Base-by-base conservation (phyloP, 495 filamentous ascomycete genomes). In the Xylaria flabelliformis region DNA sequence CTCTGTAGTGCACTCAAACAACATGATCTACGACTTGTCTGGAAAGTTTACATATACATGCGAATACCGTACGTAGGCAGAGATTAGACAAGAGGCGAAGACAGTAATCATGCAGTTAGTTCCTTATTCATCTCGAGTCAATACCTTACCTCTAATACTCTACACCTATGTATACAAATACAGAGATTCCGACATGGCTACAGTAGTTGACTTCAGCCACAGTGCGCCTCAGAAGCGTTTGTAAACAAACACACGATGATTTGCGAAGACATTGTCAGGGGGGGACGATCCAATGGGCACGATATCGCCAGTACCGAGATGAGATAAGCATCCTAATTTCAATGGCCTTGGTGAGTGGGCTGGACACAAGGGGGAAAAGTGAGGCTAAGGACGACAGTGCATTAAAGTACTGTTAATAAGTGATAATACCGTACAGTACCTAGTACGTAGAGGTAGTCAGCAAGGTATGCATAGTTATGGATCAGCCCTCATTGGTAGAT, bases 241-340 rank as follows among this genome's bases (percentile, higher is more conserved):
- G 34, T 39, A 21, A 39, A 39, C 58, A 41, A 67, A 53, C 29
- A 17, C 51, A 29, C 36, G 26, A 44, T 42, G 36, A 67, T 50
- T 56, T 67, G 44, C 65, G 58, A 56, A 55, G 29, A 65, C 42
- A 50, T 12, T 21, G 55, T n/a, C 12, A 24, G 44, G 64, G 46
- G 46, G 24, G 46, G 64, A 39, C 46, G 64, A 46, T 39, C 64
- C 19, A 36, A 39, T 51, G 44, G 46, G 64, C 29, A 53, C 19
- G 24, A 67, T 56, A 50, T 42, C 65, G 34, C 36, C 34, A 67
- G 65, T 67, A 32, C 50, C 65, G 65, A 67, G 36, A 67, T 67
- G 65, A 67, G 65, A 67, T 67, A 67, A 67, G 65, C 65, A 67
- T 55, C 48, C 65, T 67, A 56, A 67, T 67, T 56, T 56, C 65